These are phyloP conservation scores for Geotrichum australiense DNA, from an alignment of 1,139 yeast genomes.

Conservation along the genomic window DNA sequence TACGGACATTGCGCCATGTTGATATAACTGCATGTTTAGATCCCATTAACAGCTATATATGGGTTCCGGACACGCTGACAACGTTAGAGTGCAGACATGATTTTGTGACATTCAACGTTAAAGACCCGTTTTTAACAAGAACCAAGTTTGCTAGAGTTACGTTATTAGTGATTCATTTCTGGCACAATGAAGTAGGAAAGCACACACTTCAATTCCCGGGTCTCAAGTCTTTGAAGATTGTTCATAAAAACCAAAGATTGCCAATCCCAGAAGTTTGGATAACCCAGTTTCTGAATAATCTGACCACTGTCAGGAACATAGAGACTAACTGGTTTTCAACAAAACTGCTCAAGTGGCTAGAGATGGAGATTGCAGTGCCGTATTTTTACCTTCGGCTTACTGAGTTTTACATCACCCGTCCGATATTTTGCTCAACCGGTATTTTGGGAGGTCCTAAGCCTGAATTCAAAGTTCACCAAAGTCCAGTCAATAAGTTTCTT, in stretches of 20 bases:
- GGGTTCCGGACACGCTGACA: constrained; percentile 2
- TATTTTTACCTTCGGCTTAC: neutral
- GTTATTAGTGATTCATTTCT: constrained; percentile 1
- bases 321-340: neutral
- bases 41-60: constrained; percentile 1
- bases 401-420: neutral
- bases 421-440: neutral
- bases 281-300: neutral
- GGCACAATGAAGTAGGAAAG: neutral
- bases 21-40: constrained; percentile 2
- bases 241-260: neutral
- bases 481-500: neutral
- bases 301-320: neutral
- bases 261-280: neutral
- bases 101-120: constrained; percentile 1
- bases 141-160: constrained; percentile 1
- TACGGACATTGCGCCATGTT: constrained; percentile 1
- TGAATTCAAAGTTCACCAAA: neutral
- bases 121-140: constrained; percentile 1
- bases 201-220: neutral
- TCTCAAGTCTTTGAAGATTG: neutral
- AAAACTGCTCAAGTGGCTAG: too few species aligned
- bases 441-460: neutral
- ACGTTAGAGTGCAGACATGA: constrained; percentile 1
- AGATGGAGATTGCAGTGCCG: neutral